Conservation (phyloP, 2,329 filamentous ascomycete species). For the Pseudocercospora pini-densiflorae region DNA sequence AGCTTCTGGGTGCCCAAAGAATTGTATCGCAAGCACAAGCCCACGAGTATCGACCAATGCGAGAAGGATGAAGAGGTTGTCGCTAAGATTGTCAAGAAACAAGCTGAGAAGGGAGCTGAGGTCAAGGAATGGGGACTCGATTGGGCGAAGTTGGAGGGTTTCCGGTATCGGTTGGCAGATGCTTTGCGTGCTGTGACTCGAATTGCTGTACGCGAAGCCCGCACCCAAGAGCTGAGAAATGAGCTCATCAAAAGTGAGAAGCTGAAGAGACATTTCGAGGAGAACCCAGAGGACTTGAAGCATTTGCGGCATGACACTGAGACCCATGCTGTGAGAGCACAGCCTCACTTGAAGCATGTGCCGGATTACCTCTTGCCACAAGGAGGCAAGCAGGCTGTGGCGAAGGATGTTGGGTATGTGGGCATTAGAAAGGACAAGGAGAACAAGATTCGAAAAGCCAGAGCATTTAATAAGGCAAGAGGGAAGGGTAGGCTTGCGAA, state of each 20-base stretch:
- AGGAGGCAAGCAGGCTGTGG: slow-evolving; percentile 69
- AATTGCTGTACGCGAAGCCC: slow-evolving; percentile 86
- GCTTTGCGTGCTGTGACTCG: slow-evolving; percentile 88
- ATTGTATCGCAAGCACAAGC: slow-evolving; percentile 85
- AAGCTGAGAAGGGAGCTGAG: slow-evolving; percentile 77
- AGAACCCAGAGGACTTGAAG: slow-evolving; percentile 87
- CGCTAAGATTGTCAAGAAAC: slow-evolving; percentile 76
- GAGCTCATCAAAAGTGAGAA: slow-evolving; percentile 95
- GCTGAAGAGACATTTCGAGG: slow-evolving; percentile 92
- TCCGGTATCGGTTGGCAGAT: slow-evolving; percentile 93
- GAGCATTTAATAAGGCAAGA: slow-evolving; percentile 49
- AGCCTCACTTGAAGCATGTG: slow-evolving; percentile 90
- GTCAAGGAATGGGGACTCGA: slow-evolving; percentile 93
- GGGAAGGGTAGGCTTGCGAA: slow-evolving; percentile 58
- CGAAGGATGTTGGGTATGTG: slow-evolving; percentile 75
- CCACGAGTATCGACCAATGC: slow-evolving; percentile 74
- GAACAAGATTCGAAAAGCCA: slow-evolving; percentile 54
- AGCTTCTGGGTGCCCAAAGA: slow-evolving; percentile 88
- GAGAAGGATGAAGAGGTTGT: slow-evolving; percentile 86
- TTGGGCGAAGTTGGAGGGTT: slow-evolving; percentile 90
- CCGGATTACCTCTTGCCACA: slow-evolving; percentile 89
- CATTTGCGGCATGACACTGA: slow-evolving; percentile 91
- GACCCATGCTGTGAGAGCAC: slow-evolving; percentile 78
- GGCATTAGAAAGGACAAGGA: slow-evolving; percentile 59
- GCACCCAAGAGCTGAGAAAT: slow-evolving; percentile 82